These are phyloP conservation scores for Kodamaea sagamina DNA, from an alignment of 805 yeast genomes.

Conservation along the genomic window DNA sequence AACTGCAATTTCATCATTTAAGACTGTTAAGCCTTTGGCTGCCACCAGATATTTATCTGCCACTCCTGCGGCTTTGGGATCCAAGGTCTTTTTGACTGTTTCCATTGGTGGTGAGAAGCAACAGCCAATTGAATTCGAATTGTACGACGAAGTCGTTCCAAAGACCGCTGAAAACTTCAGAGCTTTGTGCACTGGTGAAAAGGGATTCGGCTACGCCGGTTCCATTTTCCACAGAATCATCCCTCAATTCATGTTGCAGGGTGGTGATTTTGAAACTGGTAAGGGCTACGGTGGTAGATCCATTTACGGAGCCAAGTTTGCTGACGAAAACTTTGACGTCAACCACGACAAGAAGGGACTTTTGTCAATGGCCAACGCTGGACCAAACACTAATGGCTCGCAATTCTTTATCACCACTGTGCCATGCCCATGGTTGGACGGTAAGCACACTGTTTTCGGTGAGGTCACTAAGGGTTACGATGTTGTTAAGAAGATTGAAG, in stretches of 20 bases:
- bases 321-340: constrained; percentile 68
- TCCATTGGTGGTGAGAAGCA: constrained; percentile 54
- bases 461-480: constrained; percentile 29
- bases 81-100: constrained; percentile 59
- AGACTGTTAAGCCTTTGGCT: constrained; percentile 15
- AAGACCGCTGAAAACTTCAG: constrained; percentile 81
- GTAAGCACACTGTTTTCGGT: constrained; percentile 30
- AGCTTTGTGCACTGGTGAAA: constrained; percentile 86
- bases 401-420: constrained; percentile 86
- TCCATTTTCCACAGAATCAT: constrained; percentile 96
- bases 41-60: constrained; percentile 53
- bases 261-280: constrained; percentile 70
- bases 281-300: constrained; percentile 94
- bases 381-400: constrained; percentile 90
- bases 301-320: constrained; percentile 70
- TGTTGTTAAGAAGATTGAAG: constrained; percentile 28
- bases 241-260: constrained; percentile 96
- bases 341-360: constrained; percentile 80
- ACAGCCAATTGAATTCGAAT: constrained; percentile 41
- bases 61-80: constrained; percentile 45
- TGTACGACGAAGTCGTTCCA: constrained; percentile 58
- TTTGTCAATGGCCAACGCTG: constrained; percentile 90
- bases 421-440: constrained; percentile 32
- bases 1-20: constrained; percentile 20
- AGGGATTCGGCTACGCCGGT: constrained; percentile 86